Percentiles rank a stretch among this genome's conserved stretches.
These are phyloP conservation scores for Russula olivacea DNA, from an alignment of 768 basidiomycete genomes.

Conservation along the genomic window DNA sequence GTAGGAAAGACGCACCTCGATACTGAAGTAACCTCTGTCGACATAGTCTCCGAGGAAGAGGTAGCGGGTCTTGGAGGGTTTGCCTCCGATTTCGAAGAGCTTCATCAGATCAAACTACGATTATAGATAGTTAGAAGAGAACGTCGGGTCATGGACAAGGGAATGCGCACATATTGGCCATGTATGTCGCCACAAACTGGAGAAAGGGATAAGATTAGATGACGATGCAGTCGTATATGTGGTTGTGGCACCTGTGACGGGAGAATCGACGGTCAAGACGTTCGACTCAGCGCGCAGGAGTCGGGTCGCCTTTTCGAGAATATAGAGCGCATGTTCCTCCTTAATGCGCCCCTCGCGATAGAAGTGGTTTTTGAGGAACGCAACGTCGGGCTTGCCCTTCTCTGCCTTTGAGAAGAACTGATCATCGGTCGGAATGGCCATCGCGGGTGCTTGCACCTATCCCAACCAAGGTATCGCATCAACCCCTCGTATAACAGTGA, in stretches of 20 bases:
- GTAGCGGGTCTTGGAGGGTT: constrained; percentile 66
- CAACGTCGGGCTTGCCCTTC: constrained; percentile 86
- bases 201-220: not conserved
- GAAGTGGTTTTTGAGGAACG: constrained; percentile 98
- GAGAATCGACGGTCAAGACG: constrained; percentile 89
- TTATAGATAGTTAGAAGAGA: constrained; percentile 6
- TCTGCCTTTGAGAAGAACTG: constrained; percentile 89
- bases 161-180: constrained; percentile 86
- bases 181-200: constrained; percentile 89
- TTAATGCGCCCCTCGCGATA: constrained; percentile 91
- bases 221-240: not conserved
- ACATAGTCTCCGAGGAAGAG: constrained; percentile 74
- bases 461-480: not conserved
- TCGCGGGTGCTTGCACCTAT: constrained; percentile 97
- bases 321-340: constrained; percentile 94
- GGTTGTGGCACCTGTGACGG: constrained; percentile 73
- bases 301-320: constrained; percentile 78
- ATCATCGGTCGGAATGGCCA: constrained; percentile 82
- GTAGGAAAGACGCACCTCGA: constrained; percentile 43
- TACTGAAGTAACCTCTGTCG: constrained; percentile 70
- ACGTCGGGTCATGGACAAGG: not conserved
- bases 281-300: constrained; percentile 82
- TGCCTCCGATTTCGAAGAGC: constrained; percentile 73
- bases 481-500: not conserved
- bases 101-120: constrained; percentile 71